Base-by-base conservation (phyloP, 768 basidiomycete species). In the Vararia minispora region DNA sequence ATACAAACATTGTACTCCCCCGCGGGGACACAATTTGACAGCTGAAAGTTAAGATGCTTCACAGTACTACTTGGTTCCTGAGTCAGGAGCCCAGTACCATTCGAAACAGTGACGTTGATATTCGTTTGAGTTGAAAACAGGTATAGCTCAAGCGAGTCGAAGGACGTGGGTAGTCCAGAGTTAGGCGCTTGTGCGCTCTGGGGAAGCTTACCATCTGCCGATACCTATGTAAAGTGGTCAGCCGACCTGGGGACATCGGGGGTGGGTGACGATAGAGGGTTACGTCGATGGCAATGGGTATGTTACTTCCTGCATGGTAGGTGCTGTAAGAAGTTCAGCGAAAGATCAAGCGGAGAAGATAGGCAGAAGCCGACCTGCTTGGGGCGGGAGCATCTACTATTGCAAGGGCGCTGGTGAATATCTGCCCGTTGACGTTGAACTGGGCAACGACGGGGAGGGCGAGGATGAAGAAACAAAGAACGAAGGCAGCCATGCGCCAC, bases 71-170 rank as follows among this genome's bases (percentile, higher is more conserved):
- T 65, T 6, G 46, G 52, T 41, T 71, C 67, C 26, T 59, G 57
- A 2, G 52, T 50, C 12, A 72, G 55, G 27, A 72, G 49, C 17
- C 45, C 53, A 6, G 67, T 43, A 3, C 64, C 63, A 13, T 49
- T 37, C n/a, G 68, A 64, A 13, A 73, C 62, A 6, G 68, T 71
- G 5, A 66, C 32, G 46, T 72, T 71, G 38, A 60, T 32, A 17
- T 58, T 52, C 32, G 53, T 57, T 26, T 57, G 42, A 14, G 56
- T 50, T 11, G 71, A 73, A 10, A 68, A 60, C 24, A 71, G 58
- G 44, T 63, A 72, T 13, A 72, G 59, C 36, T 69, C 61, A 17
- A 72, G 52, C 13, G 52, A 52, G 42, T 64, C 58, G 48, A 58
- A 66, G 30, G 58, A 52, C 2, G 64, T 68, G 0, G 58, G 38